Percentiles rank a stretch among this genome's conserved stretches.
Conservation (phyloP, 2,329 filamentous ascomycete genomes). For the Botrytis deweyae region DNA sequence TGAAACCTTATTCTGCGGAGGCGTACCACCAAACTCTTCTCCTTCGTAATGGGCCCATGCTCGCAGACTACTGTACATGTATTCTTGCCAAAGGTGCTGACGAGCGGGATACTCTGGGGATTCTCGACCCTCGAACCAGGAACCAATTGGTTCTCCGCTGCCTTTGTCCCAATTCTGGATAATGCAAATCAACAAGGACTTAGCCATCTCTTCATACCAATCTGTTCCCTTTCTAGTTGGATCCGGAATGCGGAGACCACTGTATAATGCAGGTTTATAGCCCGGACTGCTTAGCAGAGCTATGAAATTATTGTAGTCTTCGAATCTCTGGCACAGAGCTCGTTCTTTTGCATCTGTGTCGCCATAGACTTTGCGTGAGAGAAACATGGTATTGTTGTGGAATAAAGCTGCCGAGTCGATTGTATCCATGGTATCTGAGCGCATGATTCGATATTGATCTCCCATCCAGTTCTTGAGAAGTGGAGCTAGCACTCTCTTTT, state of each 20-base stretch:
- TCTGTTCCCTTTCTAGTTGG: not conserved
- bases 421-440: not conserved
- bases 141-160: not conserved
- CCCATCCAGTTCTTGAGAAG: not conserved
- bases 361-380: not conserved
- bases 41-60: not conserved
- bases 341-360: not conserved
- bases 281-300: fast-evolving
- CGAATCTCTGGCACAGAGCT: not conserved
- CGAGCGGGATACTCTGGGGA: not conserved
- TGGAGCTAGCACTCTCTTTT: not conserved
- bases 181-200: not conserved
- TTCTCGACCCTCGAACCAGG: not conserved
- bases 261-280: not conserved
- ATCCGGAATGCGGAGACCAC: not conserved
- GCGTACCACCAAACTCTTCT: not conserved
- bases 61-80: not conserved
- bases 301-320: not conserved
- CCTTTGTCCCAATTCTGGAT: not conserved
- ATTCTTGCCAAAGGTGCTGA: not conserved
- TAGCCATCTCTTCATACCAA: not conserved
- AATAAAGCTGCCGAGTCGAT: not conserved
- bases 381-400: not conserved
- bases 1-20: not conserved
- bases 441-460: not conserved